Evolutionary conservation across 2,329 filamentous ascomycete species (phyloP), one percentile per base, ranked within the genome.

Genomic region (Trichoderma gracile): DNA sequence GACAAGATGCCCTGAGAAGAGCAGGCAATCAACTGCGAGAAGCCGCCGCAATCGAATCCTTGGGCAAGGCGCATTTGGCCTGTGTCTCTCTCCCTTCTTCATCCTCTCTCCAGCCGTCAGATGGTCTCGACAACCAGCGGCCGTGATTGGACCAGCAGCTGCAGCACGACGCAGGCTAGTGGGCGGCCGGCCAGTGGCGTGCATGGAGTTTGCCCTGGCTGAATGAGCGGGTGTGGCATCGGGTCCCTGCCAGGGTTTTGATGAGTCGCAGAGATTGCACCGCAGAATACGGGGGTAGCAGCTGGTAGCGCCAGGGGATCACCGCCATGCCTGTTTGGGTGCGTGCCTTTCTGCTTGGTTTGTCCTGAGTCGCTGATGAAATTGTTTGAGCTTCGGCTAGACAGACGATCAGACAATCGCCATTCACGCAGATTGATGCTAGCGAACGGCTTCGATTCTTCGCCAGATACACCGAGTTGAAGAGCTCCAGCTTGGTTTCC

Each of bases 201-300:
- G 38, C 47, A 45, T 53, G 53, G 49, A 62, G 33, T 62, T 61
- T 62, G 58, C 58, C 58, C 58, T 53, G 58, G 58, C 38, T 52
- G 40, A 46, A 17, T 19, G 59, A n/a, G 12, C 49, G 40, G 47
- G 59, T 59, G 59, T 62, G 49, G 38, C 59, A 62, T 54, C 59
- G 38, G 59, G 47, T 3, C 49, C 58, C 49, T 46, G 59, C 59
- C 17, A 54, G 59, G 49, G 33, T 54, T 53, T 62, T 53, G 49
- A 54, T 54, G 59, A 62, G 59, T 62, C 59, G 59, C 59, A 54
- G 59, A 62, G 59, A 62, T 62, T 62, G 59, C 59, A 54, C 49
- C 53, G 53, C 59, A 25, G 59, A 38, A 38, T 38, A 38, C 33
- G 33, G 58, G 58, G 40, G 49, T 33, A 45, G 52, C 47, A 61